Percentiles rank a stretch among this genome's conserved stretches.
Conservation (phyloP, 805 yeast genomes). For the Yarrowia divulgata region DNA sequence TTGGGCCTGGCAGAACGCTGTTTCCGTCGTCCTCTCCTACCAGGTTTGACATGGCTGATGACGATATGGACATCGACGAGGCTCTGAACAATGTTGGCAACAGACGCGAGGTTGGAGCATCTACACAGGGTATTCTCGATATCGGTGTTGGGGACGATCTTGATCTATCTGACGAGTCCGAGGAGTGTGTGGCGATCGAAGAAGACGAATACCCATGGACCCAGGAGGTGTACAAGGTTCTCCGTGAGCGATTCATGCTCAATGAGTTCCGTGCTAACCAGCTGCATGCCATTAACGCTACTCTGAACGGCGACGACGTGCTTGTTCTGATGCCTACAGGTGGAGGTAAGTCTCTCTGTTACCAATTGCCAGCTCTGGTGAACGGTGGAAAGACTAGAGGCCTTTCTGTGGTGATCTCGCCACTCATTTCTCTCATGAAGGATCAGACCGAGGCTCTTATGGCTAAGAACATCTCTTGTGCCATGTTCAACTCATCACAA, state of each 20-base stretch:
- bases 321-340: constrained; percentile 99
- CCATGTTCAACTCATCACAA: constrained; percentile 84
- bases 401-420: constrained; percentile 90
- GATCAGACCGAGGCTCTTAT: constrained; percentile 89
- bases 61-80: constrained; percentile 1
- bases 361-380: constrained; percentile 91
- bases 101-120: constrained; percentile 10
- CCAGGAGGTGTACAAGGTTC: constrained; percentile 64
- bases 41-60: constrained; percentile 1
- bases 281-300: constrained; percentile 82
- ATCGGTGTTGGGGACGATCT: constrained; percentile 1
- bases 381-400: constrained; percentile 77
- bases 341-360: constrained; percentile 96
- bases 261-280: constrained; percentile 80
- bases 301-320: constrained; percentile 77
- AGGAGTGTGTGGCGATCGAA: constrained; percentile 3
- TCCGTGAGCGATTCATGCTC: constrained; percentile 68
- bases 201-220: constrained; percentile 61
- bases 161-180: not conserved
- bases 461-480: constrained; percentile 74
- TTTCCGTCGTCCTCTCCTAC: constrained; percentile 14
- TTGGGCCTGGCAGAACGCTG: constrained; percentile 14
- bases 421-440: constrained; percentile 94
- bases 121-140: constrained; percentile 27
- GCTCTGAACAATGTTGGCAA: constrained; percentile 2